These are phyloP conservation scores for Candida odintsovae DNA, from an alignment of 805 yeast genomes.

Conservation along the genomic window DNA sequence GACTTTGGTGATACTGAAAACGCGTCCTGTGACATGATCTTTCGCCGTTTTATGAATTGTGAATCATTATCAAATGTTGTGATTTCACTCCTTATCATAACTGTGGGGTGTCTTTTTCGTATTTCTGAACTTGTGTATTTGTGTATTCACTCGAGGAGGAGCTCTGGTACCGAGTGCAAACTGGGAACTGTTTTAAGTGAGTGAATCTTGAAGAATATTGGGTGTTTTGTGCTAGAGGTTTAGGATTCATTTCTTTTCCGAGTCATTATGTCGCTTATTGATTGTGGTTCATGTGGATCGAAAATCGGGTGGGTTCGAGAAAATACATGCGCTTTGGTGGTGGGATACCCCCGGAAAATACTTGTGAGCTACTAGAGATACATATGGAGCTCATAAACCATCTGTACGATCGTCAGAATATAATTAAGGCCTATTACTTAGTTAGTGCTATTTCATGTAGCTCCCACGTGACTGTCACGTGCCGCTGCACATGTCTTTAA, in stretches of 20 bases:
- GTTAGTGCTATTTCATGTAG: too few species aligned
- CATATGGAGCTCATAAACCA: too few species aligned
- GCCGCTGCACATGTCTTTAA: neutral
- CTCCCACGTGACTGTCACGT: neutral
- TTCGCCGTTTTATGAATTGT: neutral
- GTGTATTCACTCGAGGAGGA: neutral
- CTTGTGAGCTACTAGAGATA: too few species aligned
- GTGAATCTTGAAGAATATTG: neutral
- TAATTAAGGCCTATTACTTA: too few species aligned
- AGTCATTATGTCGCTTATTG: neutral
- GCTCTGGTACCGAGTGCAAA: neutral
- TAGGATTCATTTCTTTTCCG: neutral
- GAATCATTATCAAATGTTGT: neutral
- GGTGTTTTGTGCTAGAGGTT: too few species aligned
- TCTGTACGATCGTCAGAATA: too few species aligned
- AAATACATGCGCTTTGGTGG: too few species aligned
- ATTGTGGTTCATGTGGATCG: neutral
- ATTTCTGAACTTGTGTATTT: too few species aligned
- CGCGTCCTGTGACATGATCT: neutral
- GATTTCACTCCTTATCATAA: neutral
- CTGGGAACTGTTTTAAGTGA: neutral
- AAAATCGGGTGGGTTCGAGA: neutral
- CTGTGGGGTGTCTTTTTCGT: neutral
- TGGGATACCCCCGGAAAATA: too few species aligned
- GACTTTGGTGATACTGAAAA: neutral